Conservation (phyloP, 1,284 basidiomycete species). For the Mrakiaceae sp. region DNA sequence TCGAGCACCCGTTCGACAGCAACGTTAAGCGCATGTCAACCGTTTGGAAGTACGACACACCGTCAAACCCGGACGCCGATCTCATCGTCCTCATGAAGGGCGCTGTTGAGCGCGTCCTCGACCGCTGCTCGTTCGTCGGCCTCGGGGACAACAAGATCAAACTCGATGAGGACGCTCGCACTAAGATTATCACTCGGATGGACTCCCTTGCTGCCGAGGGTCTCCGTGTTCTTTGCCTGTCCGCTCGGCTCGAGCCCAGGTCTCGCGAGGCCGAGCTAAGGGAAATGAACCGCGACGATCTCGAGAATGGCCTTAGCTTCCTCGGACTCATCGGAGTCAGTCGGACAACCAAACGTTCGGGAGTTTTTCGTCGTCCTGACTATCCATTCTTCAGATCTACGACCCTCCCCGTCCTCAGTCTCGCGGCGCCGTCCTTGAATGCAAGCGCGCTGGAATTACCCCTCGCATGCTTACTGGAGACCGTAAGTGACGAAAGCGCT, state of each 20-base stretch:
- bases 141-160: constrained; percentile 24
- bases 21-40: not conserved
- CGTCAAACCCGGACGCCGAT: not conserved
- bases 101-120: constrained; percentile 51
- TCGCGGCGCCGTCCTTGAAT: constrained; percentile 49
- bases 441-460: constrained; percentile 52
- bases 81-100: constrained; percentile 45
- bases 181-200: constrained; percentile 39
- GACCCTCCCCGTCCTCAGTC: constrained; percentile 62
- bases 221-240: constrained; percentile 40
- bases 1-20: constrained; percentile 47
- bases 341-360: not conserved
- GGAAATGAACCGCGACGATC: constrained; percentile 38
- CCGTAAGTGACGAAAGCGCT: not conserved
- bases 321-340: constrained; percentile 48
- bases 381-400: not conserved
- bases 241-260: constrained; percentile 36
- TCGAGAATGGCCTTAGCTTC: constrained; percentile 50
- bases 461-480: constrained; percentile 52
- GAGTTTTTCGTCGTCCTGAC: not conserved
- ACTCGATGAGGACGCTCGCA: constrained; percentile 27
- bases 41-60: constrained; percentile 27
- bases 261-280: constrained; percentile 29
- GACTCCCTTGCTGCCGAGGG: constrained; percentile 49
- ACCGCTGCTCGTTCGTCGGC: constrained; percentile 39